These are phyloP conservation scores for Madurella mycetomatis DNA, from an alignment of 2,329 filamentous ascomycete genomes.

Conservation along the genomic window DNA sequence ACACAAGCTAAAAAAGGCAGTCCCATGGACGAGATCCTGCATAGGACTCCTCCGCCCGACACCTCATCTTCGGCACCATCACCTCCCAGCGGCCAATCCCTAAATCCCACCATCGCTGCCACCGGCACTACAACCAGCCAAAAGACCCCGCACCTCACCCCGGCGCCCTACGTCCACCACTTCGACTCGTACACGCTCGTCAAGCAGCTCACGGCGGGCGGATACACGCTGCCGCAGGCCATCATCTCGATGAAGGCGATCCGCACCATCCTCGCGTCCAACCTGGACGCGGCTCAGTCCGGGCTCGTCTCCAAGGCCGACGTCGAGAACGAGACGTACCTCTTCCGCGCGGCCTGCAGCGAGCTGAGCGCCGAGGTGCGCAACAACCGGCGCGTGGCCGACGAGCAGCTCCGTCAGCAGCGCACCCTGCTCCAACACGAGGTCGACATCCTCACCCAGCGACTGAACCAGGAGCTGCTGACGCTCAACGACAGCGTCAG, in stretches of 20 bases:
- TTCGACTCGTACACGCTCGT: conserved; percentile 94
- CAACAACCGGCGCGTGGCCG: conserved; percentile 68
- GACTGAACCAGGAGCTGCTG: conserved; percentile 75
- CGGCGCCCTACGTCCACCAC: conserved; percentile 84
- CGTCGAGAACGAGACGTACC: conserved; percentile 90
- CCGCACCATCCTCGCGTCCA: conserved; percentile 67
- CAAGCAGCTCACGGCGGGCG: conserved; percentile 66
- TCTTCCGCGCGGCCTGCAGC: conserved; percentile 90
- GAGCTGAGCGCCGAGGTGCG: conserved; percentile 85
- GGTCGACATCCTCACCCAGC: conserved; percentile 85
- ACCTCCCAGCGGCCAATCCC: background rate
- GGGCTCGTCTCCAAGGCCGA: conserved; percentile 85
- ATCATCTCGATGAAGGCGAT: conserved; percentile 91
- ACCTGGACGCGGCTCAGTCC: conserved; percentile 74
- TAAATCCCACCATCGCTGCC: conserved; percentile 15
- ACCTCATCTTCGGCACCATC: background rate
- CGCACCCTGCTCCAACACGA: conserved; percentile 87
- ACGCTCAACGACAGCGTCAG: conserved; percentile 87
- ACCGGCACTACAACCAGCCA: background rate
- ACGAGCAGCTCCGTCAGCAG: conserved; percentile 78
- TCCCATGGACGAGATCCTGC: conserved; percentile 48
- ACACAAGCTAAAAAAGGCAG: conserved; percentile 37
- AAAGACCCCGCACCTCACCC: conserved; percentile 58
- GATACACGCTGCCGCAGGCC: conserved; percentile 70
- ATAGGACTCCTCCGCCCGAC: conserved; percentile 32